Base-by-base conservation (phyloP, 2,329 filamentous ascomycete genomes). In the Tolypocladium pustulatum region DNA sequence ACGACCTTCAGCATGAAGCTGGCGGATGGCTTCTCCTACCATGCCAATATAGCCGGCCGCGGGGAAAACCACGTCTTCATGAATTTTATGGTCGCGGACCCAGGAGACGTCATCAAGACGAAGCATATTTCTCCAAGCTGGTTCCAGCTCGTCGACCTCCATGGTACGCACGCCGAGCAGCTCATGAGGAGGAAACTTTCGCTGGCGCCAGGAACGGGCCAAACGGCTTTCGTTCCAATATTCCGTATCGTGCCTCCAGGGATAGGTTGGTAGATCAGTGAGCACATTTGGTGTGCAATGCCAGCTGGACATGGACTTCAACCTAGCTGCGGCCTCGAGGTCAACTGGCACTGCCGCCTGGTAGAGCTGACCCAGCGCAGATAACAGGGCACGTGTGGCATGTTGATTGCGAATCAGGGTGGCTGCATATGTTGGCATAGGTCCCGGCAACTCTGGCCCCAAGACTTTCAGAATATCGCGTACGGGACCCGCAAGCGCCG, bases 61-160 rank as follows among this genome's bases (percentile, higher is more conserved):
- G 38, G 76, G 72, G 54, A 74, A 76, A 59, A 78, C 69, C 46
- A 72, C 71, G 46, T 77, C 69, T 57, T 70, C 74, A 43, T 73
- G 69, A 67, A 78, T 73, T 10, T 65, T 60, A 67, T 79, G 78
- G 58, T 78, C 75, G 27, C 75, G 66, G 0, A 76, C 67, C 57
- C 79, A 79, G 27, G 79, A 69, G 5, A 34, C 58, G 30, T 65
- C 30, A 0, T 61, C 58, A 0, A 67, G 2, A 5, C 56, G 57
- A 12, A 69, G 41, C 3, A 65, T 1, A n/a, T 69, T 68, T 0
- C 66, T 54, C 60, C 62, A 69, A 0, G 12, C 15, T 0, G 67
- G 66, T 5, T 65, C 61, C 0, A 58, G 9, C 1, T 58, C 57
- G 1, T 67, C 68, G 0, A 53, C 15, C 1, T 57, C 40, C 4